Evolutionary conservation across 192 early-diverging fungal species (phyloP).

Genomic region (Lobosporangium transversale): DNA sequence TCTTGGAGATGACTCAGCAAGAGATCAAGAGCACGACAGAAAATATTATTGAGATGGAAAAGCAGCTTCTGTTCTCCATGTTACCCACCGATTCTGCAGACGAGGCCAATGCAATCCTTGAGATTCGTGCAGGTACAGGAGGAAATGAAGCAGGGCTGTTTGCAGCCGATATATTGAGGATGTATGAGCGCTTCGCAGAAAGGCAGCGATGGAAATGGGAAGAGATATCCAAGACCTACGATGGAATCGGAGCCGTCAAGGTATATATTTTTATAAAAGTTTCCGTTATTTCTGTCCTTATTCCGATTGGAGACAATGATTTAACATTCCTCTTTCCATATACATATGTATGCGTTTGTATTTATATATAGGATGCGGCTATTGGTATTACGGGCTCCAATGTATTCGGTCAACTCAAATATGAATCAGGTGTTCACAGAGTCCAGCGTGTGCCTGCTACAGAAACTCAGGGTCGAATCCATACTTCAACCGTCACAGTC

Average conservation of each 20-base stretch:
- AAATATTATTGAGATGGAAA: conserved; percentile 56
- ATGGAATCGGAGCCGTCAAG: conserved; percentile 60
- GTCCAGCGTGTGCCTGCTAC: conserved; percentile 85
- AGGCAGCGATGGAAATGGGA: conserved; percentile 73
- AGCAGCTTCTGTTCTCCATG: conserved; percentile 65
- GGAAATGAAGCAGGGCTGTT: conserved; percentile 84
- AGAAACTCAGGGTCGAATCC: conserved; percentile 78
- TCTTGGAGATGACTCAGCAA: conserved; percentile 69
- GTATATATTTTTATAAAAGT: too few species aligned
- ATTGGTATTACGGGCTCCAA: conserved; percentile 72
- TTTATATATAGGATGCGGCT: conserved; percentile 73
- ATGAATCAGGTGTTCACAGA: conserved; percentile 86
- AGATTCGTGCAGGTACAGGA: conserved; percentile 81
- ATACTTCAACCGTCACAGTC: conserved; percentile 82
- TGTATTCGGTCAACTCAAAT: conserved; percentile 81
- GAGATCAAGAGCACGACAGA: conserved; percentile 62
- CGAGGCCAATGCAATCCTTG: conserved; percentile 73
- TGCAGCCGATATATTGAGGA: conserved; percentile 71
- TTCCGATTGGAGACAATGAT: too few species aligned
- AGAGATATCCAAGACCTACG: conserved; percentile 58
- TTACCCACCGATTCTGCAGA: conserved; percentile 77
- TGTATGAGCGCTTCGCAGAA: conserved; percentile 80
- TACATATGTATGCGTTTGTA: too few species aligned
- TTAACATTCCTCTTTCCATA: too few species aligned
- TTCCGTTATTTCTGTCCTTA: too few species aligned